Evolutionary conservation across 345 rosid species (phyloP).

Genomic region (Citrus glauca): DNA sequence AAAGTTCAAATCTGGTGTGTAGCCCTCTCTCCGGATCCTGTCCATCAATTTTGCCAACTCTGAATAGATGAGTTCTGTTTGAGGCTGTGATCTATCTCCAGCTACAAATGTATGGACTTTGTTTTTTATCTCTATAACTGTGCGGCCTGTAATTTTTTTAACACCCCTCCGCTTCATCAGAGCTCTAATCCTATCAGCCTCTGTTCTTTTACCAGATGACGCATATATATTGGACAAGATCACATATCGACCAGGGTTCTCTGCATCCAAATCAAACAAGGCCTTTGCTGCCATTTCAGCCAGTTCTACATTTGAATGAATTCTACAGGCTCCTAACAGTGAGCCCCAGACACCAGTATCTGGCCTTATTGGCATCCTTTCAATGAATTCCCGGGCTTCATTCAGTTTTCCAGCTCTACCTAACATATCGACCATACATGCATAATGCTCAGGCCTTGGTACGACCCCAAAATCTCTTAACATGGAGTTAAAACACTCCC

Average conservation of each 20-base stretch:
- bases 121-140: conserved; percentile 28
- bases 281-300: conserved; percentile 29
- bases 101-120: conserved; percentile 36
- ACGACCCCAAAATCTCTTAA: conserved; percentile 30
- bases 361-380: conserved; percentile 38
- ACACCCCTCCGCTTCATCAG: conserved; percentile 30
- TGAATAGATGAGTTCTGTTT: conserved; percentile 26
- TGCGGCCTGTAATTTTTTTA: conserved; percentile 32
- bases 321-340: conserved; percentile 47
- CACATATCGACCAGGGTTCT: conserved; percentile 32
- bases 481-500: conserved; percentile 50
- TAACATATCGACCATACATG: conserved; percentile 55
- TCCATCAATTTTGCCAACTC: conserved; percentile 27
- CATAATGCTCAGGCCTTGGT: conserved; percentile 39
- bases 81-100: conserved; percentile 37
- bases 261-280: conserved; percentile 30
- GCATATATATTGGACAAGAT: conserved; percentile 36
- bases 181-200: conserved; percentile 26
- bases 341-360: conserved; percentile 47
- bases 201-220: conserved; percentile 23
- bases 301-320: conserved; percentile 29
- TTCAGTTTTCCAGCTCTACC: conserved; percentile 42
- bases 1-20: conserved; percentile 28
- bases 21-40: conserved; percentile 32
- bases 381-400: conserved; percentile 40